Percentiles rank a stretch among this genome's conserved stretches.
Evolutionary conservation across 768 basidiomycete species (phyloP).

Genomic region (Suillus tomentosus): DNA sequence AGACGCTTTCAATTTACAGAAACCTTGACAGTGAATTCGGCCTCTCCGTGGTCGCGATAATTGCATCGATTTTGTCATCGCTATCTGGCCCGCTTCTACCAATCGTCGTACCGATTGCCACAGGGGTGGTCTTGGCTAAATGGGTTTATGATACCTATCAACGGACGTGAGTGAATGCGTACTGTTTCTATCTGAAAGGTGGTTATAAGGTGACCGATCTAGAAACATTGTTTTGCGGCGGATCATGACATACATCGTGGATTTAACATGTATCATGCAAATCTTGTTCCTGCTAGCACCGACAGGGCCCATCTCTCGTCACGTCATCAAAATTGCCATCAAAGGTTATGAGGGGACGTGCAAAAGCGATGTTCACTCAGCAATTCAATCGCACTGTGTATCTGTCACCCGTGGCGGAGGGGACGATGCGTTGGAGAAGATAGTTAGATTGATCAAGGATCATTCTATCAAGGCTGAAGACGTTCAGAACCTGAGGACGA

Average conservation of each 20-base stretch:
- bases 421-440: constrained; percentile 11
- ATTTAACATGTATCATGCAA: constrained; percentile 28
- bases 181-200: not conserved
- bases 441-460: constrained; percentile 8
- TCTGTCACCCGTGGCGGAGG: constrained; percentile 1
- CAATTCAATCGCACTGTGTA: not conserved
- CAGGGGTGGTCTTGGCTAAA: not conserved
- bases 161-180: constrained; percentile 8
- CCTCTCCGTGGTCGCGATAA: constrained; percentile 5
- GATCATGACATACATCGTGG: constrained; percentile 29
- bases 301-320: constrained; percentile 10
- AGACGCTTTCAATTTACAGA: not conserved
- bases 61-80: not conserved
- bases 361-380: constrained; percentile 9
- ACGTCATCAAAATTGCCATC: constrained; percentile 10
- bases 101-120: constrained; percentile 3
- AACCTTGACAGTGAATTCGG: constrained; percentile 4
- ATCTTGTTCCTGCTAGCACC: constrained; percentile 20
- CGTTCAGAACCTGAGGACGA: constrained; percentile 7
- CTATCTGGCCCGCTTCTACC: not conserved
- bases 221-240: constrained; percentile 11
- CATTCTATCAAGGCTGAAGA: constrained; percentile 12
- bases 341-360: constrained; percentile 10
- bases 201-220: not conserved
- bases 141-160: constrained; percentile 14